These are phyloP conservation scores for Kickxella alabastrina DNA, from an alignment of 192 early-diverging fungal species.

Conservation along the genomic window DNA sequence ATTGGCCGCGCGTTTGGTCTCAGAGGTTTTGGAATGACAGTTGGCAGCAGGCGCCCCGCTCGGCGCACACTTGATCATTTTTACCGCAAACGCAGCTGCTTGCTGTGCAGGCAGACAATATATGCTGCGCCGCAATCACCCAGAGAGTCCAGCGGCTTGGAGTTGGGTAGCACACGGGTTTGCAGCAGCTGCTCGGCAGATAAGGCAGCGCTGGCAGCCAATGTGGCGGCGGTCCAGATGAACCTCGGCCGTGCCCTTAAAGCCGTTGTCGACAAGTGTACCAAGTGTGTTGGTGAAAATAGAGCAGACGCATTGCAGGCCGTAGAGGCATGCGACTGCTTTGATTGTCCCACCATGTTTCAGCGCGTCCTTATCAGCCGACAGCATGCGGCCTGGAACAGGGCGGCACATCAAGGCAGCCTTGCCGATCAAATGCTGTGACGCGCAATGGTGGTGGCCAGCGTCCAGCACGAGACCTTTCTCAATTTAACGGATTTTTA, in stretches of 20 bases:
- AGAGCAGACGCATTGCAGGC: slow-evolving; percentile 31
- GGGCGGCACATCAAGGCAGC: too few relatives aligned
- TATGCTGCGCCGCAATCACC: slow-evolving; percentile 1
- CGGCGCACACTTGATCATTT: slow-evolving; percentile 38
- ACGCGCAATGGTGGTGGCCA: too few relatives aligned
- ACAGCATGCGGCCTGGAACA: slow-evolving; percentile 15
- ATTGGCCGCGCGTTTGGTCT: too few relatives aligned
- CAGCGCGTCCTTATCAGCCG: slow-evolving; percentile 11
- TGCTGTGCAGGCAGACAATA: slow-evolving; percentile 25
- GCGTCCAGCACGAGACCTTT: too few relatives aligned
- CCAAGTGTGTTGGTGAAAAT: slow-evolving; percentile 20
- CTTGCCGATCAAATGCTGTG: too few relatives aligned
- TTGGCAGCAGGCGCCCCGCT: not conserved
- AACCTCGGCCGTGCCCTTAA: slow-evolving; percentile 4
- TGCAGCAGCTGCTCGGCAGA: slow-evolving; percentile 20
- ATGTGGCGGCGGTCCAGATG: slow-evolving; percentile 5
- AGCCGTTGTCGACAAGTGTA: slow-evolving; percentile 15
- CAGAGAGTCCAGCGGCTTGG: not conserved
- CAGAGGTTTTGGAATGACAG: too few relatives aligned
- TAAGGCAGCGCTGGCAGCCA: slow-evolving; percentile 9
- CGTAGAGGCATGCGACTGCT: slow-evolving; percentile 22
- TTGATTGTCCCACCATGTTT: slow-evolving; percentile 40
- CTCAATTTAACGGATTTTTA: too few relatives aligned
- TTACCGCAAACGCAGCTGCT: slow-evolving; percentile 31
- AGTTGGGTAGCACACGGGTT: not conserved